phyloP scores from a whole-genome alignment of 148 eudicot species.

The Beta vulgaris region DNA sequence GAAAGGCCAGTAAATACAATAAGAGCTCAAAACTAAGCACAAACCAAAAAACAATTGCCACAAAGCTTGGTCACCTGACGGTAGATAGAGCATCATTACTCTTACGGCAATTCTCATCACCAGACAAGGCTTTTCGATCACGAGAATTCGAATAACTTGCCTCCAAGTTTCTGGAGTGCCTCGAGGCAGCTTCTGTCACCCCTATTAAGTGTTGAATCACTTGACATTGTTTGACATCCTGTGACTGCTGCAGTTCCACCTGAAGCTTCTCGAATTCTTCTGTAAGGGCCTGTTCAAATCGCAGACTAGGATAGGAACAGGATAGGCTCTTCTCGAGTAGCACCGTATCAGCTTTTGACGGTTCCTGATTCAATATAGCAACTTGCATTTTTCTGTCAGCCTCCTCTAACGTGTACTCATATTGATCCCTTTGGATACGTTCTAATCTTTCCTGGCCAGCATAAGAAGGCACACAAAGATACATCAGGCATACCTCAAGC shows the following conservation, averaged over 20 bases:
- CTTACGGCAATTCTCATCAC: conserved; percentile 21
- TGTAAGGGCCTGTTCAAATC: conserved; percentile 36
- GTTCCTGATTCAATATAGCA: conserved; percentile 32
- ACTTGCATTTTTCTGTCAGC: conserved; percentile 33
- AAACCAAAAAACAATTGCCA: neutral
- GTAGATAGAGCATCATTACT: conserved; percentile 12
- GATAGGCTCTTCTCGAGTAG: conserved; percentile 40
- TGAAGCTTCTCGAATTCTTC: conserved; percentile 40
- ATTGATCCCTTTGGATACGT: conserved; percentile 34
- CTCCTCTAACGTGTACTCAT: conserved; percentile 43
- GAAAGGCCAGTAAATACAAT: neutral
- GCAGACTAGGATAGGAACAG: conserved; percentile 32
- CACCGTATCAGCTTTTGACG: conserved; percentile 27
- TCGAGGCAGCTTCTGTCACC: conserved; percentile 32
- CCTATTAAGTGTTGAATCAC: conserved; percentile 41
- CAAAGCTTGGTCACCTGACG: conserved; percentile 6
- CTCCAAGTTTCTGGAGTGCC: conserved; percentile 6
- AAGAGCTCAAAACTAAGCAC: neutral
- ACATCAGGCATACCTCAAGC: neutral
- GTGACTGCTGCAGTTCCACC: conserved; percentile 36
- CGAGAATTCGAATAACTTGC: conserved; percentile 5
- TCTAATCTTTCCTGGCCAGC: conserved; percentile 35
- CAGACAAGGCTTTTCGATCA: conserved; percentile 15
- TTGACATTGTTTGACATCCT: conserved; percentile 32
- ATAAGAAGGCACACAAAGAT: neutral